These are phyloP conservation scores for Cyberlindnera maritima DNA, from an alignment of 805 yeast genomes.

Conservation along the genomic window DNA sequence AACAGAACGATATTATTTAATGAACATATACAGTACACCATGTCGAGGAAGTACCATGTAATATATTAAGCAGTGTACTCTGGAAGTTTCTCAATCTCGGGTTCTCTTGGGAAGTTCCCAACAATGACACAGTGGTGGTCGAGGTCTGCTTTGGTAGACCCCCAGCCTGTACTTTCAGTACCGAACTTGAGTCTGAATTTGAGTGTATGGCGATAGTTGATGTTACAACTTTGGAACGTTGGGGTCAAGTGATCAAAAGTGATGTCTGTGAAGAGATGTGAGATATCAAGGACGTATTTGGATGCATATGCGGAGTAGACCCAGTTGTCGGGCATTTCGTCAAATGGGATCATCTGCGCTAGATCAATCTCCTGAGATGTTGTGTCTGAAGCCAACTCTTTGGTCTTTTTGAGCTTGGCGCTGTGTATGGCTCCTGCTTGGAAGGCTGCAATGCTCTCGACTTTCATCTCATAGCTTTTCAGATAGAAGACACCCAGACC, in stretches of 20 bases:
- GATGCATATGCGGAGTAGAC: not conserved
- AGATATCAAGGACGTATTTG: constrained; percentile 9
- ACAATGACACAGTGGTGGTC: constrained; percentile 8
- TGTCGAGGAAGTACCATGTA: no score
- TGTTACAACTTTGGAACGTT: constrained; percentile 7
- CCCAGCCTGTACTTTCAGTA: constrained; percentile 1
- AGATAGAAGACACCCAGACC: constrained; percentile 5
- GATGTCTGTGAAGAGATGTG: not conserved
- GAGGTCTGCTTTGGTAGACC: not conserved
- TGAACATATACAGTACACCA: not conserved
- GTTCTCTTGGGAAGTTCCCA: constrained; percentile 1
- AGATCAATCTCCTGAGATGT: not conserved
- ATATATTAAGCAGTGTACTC: not conserved
- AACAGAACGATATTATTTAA: not conserved
- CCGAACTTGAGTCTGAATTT: not conserved
- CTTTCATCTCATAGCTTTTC: not conserved
- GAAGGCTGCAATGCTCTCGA: not conserved
- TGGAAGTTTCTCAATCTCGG: constrained; percentile 1
- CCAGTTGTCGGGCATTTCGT: not conserved
- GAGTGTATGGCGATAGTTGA: constrained; percentile 1
- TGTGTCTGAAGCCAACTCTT: not conserved
- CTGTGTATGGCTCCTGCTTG: not conserved
- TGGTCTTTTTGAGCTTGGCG: not conserved
- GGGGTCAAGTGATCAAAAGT: not conserved
- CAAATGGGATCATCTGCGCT: constrained; percentile 1